Evolutionary conservation across 2,329 filamentous ascomycete species (phyloP).

Genomic region (Didymella lethalis): DNA sequence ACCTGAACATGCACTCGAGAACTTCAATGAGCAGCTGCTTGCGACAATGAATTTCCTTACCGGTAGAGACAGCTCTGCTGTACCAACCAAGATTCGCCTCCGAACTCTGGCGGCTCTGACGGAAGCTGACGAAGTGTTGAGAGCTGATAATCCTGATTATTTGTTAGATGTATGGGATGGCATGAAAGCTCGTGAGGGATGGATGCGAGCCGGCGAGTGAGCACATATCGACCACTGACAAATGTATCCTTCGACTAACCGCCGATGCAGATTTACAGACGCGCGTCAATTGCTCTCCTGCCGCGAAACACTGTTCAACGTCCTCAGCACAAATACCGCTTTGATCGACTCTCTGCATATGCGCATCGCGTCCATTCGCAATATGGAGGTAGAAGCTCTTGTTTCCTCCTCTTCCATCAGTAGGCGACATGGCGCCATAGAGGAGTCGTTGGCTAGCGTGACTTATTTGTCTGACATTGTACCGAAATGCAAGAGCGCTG

Average conservation of each 20-base stretch:
- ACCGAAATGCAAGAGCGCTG: conserved; percentile 71
- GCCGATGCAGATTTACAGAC: conserved; percentile 69
- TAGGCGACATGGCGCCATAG: conserved; percentile 79
- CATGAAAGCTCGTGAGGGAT: conserved; percentile 72
- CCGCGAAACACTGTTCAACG: conserved; percentile 81
- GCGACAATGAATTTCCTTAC: conserved; percentile 53
- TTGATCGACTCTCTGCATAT: conserved; percentile 69
- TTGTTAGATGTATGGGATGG: conserved; percentile 67
- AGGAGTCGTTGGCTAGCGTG: conserved; percentile 86
- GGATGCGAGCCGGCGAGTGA: conserved; percentile 85
- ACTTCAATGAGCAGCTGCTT: conserved; percentile 69
- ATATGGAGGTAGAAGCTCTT: conserved; percentile 79
- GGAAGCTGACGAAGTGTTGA: conserved; percentile 81
- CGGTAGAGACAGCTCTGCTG: conserved; percentile 36
- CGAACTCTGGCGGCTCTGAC: conserved; percentile 72
- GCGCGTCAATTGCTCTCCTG: conserved; percentile 82
- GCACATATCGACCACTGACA: conserved; percentile 36
- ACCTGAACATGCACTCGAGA: conserved; percentile 60
- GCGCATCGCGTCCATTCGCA: conserved; percentile 68
- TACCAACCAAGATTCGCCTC: conserved; percentile 36
- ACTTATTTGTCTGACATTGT: conserved; percentile 83
- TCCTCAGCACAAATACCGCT: conserved; percentile 73
- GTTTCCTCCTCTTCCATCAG: conserved; percentile 77
- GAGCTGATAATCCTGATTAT: conserved; percentile 65
- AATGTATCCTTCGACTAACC: not conserved